Percentiles rank a stretch among this genome's conserved stretches.
Conservation (phyloP, 768 basidiomycete genomes). For the Amanita inopinata region DNA sequence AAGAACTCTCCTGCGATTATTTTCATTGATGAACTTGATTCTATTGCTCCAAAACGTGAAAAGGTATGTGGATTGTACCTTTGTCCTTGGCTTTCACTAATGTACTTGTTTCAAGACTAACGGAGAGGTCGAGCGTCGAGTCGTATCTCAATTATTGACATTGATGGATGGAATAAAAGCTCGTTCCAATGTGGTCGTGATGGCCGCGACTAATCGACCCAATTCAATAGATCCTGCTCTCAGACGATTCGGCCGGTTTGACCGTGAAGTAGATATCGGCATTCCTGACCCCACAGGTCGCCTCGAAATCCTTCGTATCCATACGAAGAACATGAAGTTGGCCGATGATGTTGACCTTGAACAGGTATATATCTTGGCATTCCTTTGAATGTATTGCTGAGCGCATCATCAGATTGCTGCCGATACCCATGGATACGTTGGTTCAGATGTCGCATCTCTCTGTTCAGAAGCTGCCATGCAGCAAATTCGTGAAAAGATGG, state of each 20-base stretch:
- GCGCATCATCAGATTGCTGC: slow-evolving; percentile 72
- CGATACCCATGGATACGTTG: slow-evolving; percentile 98
- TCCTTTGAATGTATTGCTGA: slow-evolving; percentile 1
- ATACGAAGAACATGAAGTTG: slow-evolving; percentile 99
- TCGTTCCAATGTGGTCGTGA: slow-evolving; percentile 97
- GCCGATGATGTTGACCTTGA: slow-evolving; percentile 95
- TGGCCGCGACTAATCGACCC: slow-evolving; percentile 98
- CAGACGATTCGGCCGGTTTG: slow-evolving; percentile 97
- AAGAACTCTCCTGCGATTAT: slow-evolving; percentile 99
- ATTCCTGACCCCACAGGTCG: slow-evolving; percentile 99
- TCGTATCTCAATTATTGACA: slow-evolving; percentile 95
- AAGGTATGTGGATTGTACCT: slow-evolving; percentile 48
- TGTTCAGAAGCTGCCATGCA: slow-evolving; percentile 99
- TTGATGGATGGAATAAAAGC: slow-evolving; percentile 99
- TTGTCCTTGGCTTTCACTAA: slow-evolving; percentile 1
- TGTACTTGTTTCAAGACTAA: slow-evolving; percentile 61
- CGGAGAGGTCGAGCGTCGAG: slow-evolving; percentile 98
- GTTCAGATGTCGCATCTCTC: slow-evolving; percentile 93
- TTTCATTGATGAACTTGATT: slow-evolving; percentile 99
- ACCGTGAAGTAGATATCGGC: slow-evolving; percentile 98
- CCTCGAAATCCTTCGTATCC: slow-evolving; percentile 96
- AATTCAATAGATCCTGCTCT: slow-evolving; percentile 99
- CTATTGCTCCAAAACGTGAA: slow-evolving; percentile 99
- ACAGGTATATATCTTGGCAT: slow-evolving; percentile 43
- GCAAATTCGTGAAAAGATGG: slow-evolving; percentile 99